These are phyloP conservation scores for Bonia amplexicaulis DNA, from an alignment of 176 grass and related monocot genomes.

Conservation along the genomic window DNA sequence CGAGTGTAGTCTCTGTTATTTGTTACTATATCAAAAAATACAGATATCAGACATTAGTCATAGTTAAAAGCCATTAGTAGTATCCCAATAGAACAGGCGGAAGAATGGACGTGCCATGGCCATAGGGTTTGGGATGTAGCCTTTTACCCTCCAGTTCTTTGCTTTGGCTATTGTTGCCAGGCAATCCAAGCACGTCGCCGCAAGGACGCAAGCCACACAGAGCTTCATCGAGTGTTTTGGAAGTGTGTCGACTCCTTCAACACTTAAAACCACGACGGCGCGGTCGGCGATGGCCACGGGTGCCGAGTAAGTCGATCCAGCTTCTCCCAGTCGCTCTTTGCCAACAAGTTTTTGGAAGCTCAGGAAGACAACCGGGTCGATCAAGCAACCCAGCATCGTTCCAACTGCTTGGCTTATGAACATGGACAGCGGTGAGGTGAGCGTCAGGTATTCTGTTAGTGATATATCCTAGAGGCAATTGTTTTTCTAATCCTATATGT, in stretches of 20 bases:
- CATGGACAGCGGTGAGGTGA: conserved; percentile 43
- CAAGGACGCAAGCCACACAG: background rate
- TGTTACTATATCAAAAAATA: too few relatives aligned
- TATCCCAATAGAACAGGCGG: too few relatives aligned
- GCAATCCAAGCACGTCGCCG: background rate
- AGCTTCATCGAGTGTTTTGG: conserved; percentile 22
- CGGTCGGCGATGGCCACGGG: conserved; percentile 48
- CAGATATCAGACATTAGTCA: too few relatives aligned
- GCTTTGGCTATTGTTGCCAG: background rate
- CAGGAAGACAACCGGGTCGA: conserved; percentile 40
- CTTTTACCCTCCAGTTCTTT: background rate
- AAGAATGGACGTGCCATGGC: conserved; percentile 45
- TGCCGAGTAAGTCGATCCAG: conserved; percentile 9
- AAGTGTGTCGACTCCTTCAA: conserved; percentile 20
- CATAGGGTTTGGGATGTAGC: conserved; percentile 32
- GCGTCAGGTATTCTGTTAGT: conserved; percentile 37
- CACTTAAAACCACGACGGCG: conserved; percentile 24
- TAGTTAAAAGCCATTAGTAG: too few relatives aligned
- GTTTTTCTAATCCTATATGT: too few relatives aligned
- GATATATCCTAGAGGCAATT: too few relatives aligned
- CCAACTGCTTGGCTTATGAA: conserved; percentile 37
- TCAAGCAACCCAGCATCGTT: conserved; percentile 46
- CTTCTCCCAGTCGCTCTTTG: background rate
- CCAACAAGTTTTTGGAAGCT: conserved; percentile 28
- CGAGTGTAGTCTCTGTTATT: too few relatives aligned